Percentiles rank a stretch among this genome's conserved stretches.
These are phyloP conservation scores for Primulina tabacum DNA, from an alignment of 257 asterid genomes.

Conservation along the genomic window DNA sequence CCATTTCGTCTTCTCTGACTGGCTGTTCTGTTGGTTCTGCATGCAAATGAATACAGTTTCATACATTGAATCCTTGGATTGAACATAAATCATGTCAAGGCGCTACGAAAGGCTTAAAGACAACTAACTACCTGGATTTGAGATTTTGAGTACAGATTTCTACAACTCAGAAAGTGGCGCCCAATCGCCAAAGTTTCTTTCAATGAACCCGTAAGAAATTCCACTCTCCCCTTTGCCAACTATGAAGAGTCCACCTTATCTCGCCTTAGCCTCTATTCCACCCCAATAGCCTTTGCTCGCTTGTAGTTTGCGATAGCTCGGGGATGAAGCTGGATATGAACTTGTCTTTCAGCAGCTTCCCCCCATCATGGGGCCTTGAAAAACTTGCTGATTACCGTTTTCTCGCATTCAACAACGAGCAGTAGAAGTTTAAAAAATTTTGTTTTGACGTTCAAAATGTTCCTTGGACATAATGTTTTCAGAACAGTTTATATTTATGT, in stretches of 20 bases:
- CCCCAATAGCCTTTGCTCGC: slow-evolving; percentile 44
- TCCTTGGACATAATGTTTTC: too few relatives aligned
- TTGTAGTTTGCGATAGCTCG: slow-evolving; percentile 73
- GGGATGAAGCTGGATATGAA: slow-evolving; percentile 77
- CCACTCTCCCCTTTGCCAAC: slow-evolving; percentile 49
- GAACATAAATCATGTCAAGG: slow-evolving; percentile 14
- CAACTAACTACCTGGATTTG: slow-evolving; percentile 56
- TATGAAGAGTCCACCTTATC: slow-evolving; percentile 50
- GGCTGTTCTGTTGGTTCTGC: slow-evolving; percentile 35
- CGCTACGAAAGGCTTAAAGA: neutral
- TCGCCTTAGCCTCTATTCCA: slow-evolving; percentile 54
- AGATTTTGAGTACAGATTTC: slow-evolving; percentile 64
- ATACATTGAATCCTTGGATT: slow-evolving; percentile 21
- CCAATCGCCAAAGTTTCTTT: slow-evolving; percentile 61
- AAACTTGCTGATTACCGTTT: neutral
- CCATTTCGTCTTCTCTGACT: slow-evolving; percentile 1
- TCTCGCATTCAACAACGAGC: too few relatives aligned
- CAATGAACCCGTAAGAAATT: slow-evolving; percentile 47
- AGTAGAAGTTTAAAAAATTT: too few relatives aligned
- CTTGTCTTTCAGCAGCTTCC: slow-evolving; percentile 71
- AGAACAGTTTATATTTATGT: too few relatives aligned
- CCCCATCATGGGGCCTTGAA: slow-evolving; percentile 89
- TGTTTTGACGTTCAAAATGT: too few relatives aligned
- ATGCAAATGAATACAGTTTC: slow-evolving; percentile 13
- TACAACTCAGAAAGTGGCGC: slow-evolving; percentile 57